Evolutionary conservation across 345 rosid species (phyloP), one percentile per base, ranked within the genome.

Genomic region (Citrus maxima): DNA sequence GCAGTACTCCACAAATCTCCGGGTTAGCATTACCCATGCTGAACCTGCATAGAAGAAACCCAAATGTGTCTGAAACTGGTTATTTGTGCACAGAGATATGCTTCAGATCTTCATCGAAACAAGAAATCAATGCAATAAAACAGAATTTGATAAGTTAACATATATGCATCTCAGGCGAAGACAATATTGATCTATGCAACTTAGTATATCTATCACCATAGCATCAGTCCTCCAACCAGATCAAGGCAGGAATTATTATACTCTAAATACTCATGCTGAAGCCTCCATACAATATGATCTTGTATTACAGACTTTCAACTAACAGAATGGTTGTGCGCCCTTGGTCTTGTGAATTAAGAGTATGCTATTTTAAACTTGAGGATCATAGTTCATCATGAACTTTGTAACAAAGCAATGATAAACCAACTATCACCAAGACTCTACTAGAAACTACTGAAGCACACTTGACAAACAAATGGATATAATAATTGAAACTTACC

Each of bases 11-110:
- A 93, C 86, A 84, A 93, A 95, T 35, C 93, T 67, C 59, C 95
- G 85, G 5, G 93, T 84, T 46, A 95, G 83, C 87, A 88, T 88
- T 58, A 95, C 85, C 97, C 98, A 93, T 24, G 98, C 98, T 16
- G 98, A 93, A 65, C 98, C 98, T 95, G 88, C 64, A 66, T 10
- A 25, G 49, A 78, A 67, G 68, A 56, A 81, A 30, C 74, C 35
- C 46, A 68, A 65, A 63, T 27, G 32, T 19, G 18, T 76, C 18
- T 21, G 42, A 63, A 62, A 42, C 40, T 46, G 70, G 60, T 24
- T 63, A 75, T 63, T 54, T 30, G 30, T 25, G 34, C 32, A 38
- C 10, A 34, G 8, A 5, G 42, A 46, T 24, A 51, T 74, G 34
- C 19, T 60, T 63, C 42, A 27, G 24, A 63, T 62, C 35, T 38